These are phyloP conservation scores for Calonectria henricotiae DNA, from an alignment of 2,329 filamentous ascomycete species.

Conservation along the genomic window DNA sequence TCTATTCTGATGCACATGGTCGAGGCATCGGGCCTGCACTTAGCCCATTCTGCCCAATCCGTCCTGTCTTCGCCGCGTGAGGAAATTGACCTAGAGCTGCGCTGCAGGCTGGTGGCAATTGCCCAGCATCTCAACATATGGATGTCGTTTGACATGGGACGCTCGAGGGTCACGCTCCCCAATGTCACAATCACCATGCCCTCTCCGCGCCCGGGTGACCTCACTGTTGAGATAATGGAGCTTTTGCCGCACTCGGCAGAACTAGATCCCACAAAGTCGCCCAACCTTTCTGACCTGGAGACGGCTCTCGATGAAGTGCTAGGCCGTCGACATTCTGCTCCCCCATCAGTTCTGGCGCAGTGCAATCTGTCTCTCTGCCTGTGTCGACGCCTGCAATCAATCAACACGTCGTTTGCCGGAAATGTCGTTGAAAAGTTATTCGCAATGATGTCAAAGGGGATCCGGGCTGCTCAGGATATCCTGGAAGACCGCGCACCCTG, in stretches of 20 bases:
- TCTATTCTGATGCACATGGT: constrained; percentile 73
- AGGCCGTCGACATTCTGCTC: constrained; percentile 58
- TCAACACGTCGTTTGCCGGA: constrained; percentile 64
- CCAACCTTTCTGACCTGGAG: constrained; percentile 62
- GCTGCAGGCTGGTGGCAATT: constrained; percentile 65
- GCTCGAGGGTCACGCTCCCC: constrained; percentile 67
- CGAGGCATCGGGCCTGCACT: constrained; percentile 68
- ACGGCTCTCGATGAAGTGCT: constrained; percentile 62
- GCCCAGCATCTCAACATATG: constrained; percentile 73
- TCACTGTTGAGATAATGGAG: constrained; percentile 66
- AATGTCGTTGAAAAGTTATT: constrained; percentile 66
- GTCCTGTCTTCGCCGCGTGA: constrained; percentile 49
- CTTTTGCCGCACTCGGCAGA: constrained; percentile 69
- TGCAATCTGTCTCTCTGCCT: constrained; percentile 72
- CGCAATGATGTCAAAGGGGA: constrained; percentile 62
- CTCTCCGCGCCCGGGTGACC: constrained; percentile 58
- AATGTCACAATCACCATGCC: constrained; percentile 64
- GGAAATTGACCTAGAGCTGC: constrained; percentile 58
- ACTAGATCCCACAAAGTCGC: constrained; percentile 67
- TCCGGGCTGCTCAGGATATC: constrained; percentile 66
- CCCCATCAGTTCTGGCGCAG: constrained; percentile 66
- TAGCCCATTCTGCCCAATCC: constrained; percentile 55
- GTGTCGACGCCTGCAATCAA: constrained; percentile 68
- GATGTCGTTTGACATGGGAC: constrained; percentile 73
- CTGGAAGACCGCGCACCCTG: constrained; percentile 65